phyloP scores from a whole-genome alignment of 2,329 filamentous ascomycete species.

The Botrytis paeoniae region DNA sequence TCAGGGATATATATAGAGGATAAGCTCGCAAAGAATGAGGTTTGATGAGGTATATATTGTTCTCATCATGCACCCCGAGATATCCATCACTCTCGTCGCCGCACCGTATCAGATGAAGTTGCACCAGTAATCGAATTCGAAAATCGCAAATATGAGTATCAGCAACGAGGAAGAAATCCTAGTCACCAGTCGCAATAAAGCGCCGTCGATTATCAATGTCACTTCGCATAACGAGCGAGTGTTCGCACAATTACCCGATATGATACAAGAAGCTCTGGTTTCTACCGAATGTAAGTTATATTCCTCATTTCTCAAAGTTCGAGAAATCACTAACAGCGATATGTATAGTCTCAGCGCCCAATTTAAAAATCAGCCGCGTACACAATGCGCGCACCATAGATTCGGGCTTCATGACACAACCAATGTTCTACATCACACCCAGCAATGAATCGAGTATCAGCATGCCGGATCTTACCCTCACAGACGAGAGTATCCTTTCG shows the following conservation, averaged over 20 bases:
- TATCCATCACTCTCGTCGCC: background rate
- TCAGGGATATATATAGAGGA: background rate
- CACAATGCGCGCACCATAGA: constrained; percentile 24
- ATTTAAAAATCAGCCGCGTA: constrained; percentile 29
- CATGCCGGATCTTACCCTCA: constrained; percentile 30
- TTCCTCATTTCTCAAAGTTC: background rate
- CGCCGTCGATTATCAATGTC: constrained; percentile 33
- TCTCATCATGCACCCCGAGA: background rate
- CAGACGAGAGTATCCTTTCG: constrained; percentile 30
- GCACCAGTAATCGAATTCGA: background rate
- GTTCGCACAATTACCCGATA: constrained; percentile 32
- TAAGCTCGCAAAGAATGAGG: background rate
- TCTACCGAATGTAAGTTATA: constrained; percentile 31
- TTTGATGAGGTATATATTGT: background rate
- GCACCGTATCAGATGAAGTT: background rate
- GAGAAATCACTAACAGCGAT: background rate
- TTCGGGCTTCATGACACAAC: constrained; percentile 26
- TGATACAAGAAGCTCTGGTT: constrained; percentile 35
- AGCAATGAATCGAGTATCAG: constrained; percentile 32
- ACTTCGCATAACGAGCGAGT: constrained; percentile 29
- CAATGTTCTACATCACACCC: constrained; percentile 30
- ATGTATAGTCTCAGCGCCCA: constrained; percentile 30
- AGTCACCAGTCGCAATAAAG: constrained; percentile 31
- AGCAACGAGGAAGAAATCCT: constrained; percentile 25
- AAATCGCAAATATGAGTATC: background rate